Evolutionary conservation across 345 rosid genomes (phyloP), one percentile per base, ranked within the genome.

Genomic region (Clausena lansium): DNA sequence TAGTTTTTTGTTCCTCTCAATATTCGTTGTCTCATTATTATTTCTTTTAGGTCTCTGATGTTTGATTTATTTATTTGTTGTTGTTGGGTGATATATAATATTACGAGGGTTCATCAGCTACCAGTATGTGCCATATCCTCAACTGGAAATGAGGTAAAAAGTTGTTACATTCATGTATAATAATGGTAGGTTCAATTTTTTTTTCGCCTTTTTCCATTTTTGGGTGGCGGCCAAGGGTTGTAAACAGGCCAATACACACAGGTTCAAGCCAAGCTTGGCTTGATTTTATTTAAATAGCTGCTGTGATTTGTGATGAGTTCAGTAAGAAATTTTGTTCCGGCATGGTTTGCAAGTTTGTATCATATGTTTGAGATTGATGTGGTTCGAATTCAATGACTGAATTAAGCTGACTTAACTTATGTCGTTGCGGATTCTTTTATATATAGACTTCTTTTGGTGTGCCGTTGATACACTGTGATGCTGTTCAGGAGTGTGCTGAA

Each of bases 11-110:
- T 32, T 52, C n/a, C 17, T 25, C 25, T 22, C 24, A 30, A 22
- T 47, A 63, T 75, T 75, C 17, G n/a, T 75, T 63, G 41, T 63
- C 22, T 38, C 35, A 58, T 36, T 24, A 58, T 73, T 59, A 73
- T 73, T 73, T 73, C 24, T 39, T 3, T 66, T 35, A 36, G 45
- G 45, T 52, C 70, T 8, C 25, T 15, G n/a, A 7, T 66, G 24
- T 38, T 73, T 58, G 13, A 59, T 58, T 73, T 24, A 73, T 58
- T 73, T 35, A 20, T 73, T 58, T 24, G 33, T 22, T 35, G 61
- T 52, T 15, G 22, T 20, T 19, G 57, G 57, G 57, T 52, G 57
- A 15, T 15, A 52, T 17, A 52, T 52, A 52, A 17, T 52, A 17
- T 52, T 52, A 52, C 1, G 22, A 52, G 19, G 57, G 57, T 15